Base-by-base conservation (phyloP, 1,284 basidiomycete genomes). In the Trichosporon coremiiforme region DNA sequence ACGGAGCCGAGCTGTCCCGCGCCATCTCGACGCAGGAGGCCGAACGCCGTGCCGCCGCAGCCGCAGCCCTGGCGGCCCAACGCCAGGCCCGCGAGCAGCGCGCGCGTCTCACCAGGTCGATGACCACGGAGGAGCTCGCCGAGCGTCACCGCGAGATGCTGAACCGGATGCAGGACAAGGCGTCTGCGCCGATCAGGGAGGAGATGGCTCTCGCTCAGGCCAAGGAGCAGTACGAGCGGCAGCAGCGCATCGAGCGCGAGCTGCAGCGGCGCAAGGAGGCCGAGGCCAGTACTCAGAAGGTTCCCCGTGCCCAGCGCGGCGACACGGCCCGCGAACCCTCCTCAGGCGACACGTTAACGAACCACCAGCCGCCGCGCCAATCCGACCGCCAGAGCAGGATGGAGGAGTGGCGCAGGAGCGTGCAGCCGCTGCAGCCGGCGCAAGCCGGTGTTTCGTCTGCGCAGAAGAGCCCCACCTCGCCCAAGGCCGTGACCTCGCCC, bases 61-160 rank as follows among this genome's bases (percentile, higher is more conserved):
- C 65, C 2, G 57, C 57, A 2, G 62, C 67, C 53, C 63, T 69
- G 12, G 70, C 57, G 5, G 66, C 50, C 33, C 50, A 12, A 71
- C 74, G 31, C 53, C 67, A 47, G 47, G 53, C 64, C 13, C 71
- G 53, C 41, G 13, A 29, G 45, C 33, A 33, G 20, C 45, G 53
- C 20, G n/a, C 53, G 41, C 70, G 71, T 15, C 29, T 41, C 1
- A 57, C 67, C 64, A 71, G 72, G 10, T 75, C 78, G 2, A 80
- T 83, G 76, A 82, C 82, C 6, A 77, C 78, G 22, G 81, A 83
- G 33, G 81, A 84, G 66, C 76, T 84, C 5, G 75, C 77, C 1
- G 78, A 78, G 9, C 77, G 82, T n/a, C 83, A 84, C 65, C 74
- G 80, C 17, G 74, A 77, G 45, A 72, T 76, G 20, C 65, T 84